These are phyloP conservation scores for Thelonectria blattea DNA, from an alignment of 2,329 filamentous ascomycete genomes.

Conservation along the genomic window DNA sequence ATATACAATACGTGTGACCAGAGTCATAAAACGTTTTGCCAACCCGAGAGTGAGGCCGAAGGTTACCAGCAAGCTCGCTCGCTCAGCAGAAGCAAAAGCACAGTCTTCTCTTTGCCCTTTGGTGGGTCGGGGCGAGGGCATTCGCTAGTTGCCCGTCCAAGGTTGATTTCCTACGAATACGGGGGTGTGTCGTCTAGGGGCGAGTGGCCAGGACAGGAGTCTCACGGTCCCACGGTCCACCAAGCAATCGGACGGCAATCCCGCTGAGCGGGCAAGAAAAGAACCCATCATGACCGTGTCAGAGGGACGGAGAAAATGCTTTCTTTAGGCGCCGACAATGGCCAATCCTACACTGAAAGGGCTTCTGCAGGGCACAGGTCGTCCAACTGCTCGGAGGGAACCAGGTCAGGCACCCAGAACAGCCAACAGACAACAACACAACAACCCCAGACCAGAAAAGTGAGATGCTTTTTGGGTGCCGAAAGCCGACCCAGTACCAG, in stretches of 20 bases:
- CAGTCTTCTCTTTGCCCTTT: neutral
- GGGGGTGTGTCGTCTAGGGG: too few relatives aligned
- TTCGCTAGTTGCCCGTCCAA: neutral
- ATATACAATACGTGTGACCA: neutral
- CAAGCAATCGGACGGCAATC: neutral
- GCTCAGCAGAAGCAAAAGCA: neutral
- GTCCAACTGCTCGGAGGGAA: neutral
- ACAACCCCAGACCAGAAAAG: neutral
- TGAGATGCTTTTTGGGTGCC: neutral
- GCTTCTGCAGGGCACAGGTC: too few relatives aligned
- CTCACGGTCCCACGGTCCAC: neutral
- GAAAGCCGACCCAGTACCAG: neutral
- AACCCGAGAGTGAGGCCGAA: constrained; percentile 22
- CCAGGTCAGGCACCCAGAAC: neutral
- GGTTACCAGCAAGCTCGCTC: constrained; percentile 1
- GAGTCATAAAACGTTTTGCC: neutral
- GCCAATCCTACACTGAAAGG: neutral
- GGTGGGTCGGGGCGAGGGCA: constrained; percentile 15
- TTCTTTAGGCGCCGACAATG: constrained; percentile 1
- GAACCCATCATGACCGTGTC: neutral
- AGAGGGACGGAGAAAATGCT: constrained; percentile 4
- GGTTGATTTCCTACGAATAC: neutral
- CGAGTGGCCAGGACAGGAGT: too few relatives aligned
- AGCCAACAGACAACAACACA: too few relatives aligned
- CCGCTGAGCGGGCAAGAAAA: neutral